Conservation (phyloP, 148 eudicot genomes). For the Pouteria glomerata region DNA sequence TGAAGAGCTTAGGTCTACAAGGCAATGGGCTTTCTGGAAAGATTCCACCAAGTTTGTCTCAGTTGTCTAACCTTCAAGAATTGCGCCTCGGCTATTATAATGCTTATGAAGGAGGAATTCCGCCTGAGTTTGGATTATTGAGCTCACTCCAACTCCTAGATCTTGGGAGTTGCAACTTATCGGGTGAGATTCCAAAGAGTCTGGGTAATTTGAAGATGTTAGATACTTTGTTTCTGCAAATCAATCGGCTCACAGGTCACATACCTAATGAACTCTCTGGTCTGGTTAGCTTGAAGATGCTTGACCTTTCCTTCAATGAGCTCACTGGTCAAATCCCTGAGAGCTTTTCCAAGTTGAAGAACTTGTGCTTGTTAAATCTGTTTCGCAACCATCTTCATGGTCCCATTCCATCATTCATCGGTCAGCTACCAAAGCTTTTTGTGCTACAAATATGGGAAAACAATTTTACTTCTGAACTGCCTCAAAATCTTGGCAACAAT, state of each 20-base stretch:
- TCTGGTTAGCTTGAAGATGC: conserved; percentile 25
- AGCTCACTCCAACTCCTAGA: conserved; percentile 26
- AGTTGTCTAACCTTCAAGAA: conserved; percentile 14
- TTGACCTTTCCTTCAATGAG: conserved; percentile 33
- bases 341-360: conserved; percentile 29
- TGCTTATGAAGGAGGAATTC: conserved; percentile 51
- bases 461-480: conserved; percentile 25
- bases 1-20: conserved; percentile 33
- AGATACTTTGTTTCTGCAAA: conserved; percentile 40
- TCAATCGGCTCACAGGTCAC: conserved; percentile 35
- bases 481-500: conserved; percentile 32
- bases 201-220: conserved; percentile 37
- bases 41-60: conserved; percentile 36
- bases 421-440: conserved; percentile 33
- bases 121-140: conserved; percentile 43
- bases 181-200: conserved; percentile 46
- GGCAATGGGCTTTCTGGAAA: conserved; percentile 46
- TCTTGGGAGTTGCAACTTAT: conserved; percentile 33
- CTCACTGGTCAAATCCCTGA: conserved; percentile 40
- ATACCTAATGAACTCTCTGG: conserved; percentile 37
- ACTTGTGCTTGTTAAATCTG: conserved; percentile 30
- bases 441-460: conserved; percentile 29
- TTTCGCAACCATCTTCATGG: conserved; percentile 43
- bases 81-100: conserved; percentile 37
- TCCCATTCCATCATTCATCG: conserved; percentile 26